Evolutionary conservation across 768 basidiomycete species (phyloP), one percentile per base, ranked within the genome.

Genomic region (Psilocybe cubensis): DNA sequence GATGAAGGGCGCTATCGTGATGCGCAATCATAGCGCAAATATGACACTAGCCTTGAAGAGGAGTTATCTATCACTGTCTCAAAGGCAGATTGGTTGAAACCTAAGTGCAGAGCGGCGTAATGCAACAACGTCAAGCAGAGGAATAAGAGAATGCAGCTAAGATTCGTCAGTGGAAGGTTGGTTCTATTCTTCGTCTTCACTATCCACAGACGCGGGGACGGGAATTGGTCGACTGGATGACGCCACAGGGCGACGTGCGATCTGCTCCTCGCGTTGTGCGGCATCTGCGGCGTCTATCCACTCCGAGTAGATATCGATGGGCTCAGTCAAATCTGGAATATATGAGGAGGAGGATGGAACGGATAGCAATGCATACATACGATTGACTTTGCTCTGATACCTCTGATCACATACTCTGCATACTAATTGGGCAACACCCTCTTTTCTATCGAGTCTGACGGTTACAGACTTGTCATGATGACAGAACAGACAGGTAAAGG

Each of bases 231-330:
- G 67, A 75, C 85, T 74, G 68, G 87, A 75, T 0, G 90, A 91
- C 3, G 86, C 79, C 24, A 79, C 74, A 2, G 83, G 79, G 41
- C 86, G 83, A 35, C 84, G 83, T 29, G 75, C 69, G 23, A 75
- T 66, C 3, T 79, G 78, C 17, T 82, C 83, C 47, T 88, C 85
- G 57, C 77, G 82, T 68, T 92, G 88, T 29, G 91, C 91, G 8
- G 89, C 87, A 69, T 93, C 91, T 5, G 91, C 89, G 47, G 91
- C 91, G 69, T 93, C 91, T 60, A 94, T 92, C 92, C 92, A 94
- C 68, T 92, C 91, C 6, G 92, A 92, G 70, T 93, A 94, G 27
- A 94, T 91, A 71, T 94, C 92, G 55, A 94, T 86, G 14, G 92
- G 84, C 63, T 94, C 92, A 1, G 92, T 92, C 51, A 94, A 78